These are phyloP conservation scores for Pseudohalonectria lignicola DNA, from an alignment of 2,329 filamentous ascomycete genomes.

Conservation along the genomic window DNA sequence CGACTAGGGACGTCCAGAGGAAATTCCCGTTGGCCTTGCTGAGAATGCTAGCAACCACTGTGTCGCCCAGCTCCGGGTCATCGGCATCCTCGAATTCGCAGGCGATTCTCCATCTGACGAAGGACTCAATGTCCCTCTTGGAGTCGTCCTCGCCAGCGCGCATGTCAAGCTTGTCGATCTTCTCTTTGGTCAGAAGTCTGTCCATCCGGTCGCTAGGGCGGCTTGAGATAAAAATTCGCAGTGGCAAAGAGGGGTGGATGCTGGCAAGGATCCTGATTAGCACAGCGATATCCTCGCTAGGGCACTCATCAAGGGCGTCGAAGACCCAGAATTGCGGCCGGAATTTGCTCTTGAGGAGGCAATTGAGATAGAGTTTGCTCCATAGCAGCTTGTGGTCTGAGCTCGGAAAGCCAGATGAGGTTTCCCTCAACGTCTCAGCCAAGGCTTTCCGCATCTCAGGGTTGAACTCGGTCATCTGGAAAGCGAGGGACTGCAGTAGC, in stretches of 20 bases:
- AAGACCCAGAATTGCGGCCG: neutral
- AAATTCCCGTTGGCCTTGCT: neutral
- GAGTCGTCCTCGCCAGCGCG: neutral
- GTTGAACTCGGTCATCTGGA: conserved; percentile 1
- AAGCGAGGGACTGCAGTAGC: conserved; percentile 1
- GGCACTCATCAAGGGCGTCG: conserved; percentile 2
- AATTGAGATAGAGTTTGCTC: neutral
- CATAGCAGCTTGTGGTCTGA: neutral
- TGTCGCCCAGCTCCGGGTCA: neutral
- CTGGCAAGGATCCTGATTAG: neutral
- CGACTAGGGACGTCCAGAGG: conserved; percentile 1
- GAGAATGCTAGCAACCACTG: neutral
- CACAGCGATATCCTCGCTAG: neutral
- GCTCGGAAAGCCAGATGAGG: no score
- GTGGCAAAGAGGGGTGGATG: neutral
- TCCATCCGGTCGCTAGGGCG: neutral
- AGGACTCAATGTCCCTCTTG: neutral
- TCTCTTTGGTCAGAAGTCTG: neutral
- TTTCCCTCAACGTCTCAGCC: no score
- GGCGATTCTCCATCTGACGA: neutral
- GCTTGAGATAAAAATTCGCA: neutral
- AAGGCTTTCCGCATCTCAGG: neutral
- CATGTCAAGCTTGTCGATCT: neutral
- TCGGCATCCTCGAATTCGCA: neutral
- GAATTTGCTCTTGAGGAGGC: neutral